Evolutionary conservation across 2,329 filamentous ascomycete species (phyloP), one percentile per base, ranked within the genome.

Genomic region (Fusarium subglutinans): DNA sequence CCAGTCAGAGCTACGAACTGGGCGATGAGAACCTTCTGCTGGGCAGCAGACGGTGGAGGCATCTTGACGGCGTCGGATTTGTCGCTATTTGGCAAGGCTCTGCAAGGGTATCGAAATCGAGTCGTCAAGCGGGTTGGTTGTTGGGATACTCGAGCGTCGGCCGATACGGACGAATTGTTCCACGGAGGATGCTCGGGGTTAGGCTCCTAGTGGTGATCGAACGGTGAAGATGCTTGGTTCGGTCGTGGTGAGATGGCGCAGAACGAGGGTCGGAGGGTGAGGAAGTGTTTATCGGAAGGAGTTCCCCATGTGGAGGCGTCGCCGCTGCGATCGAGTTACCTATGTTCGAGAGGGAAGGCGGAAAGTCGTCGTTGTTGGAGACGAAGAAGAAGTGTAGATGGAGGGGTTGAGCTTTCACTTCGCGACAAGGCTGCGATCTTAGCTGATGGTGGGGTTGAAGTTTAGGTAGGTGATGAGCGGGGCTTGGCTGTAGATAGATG

Each of bases 1-100:
- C 85, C 85, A 17, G 86, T 87, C 53, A 84, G 76, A 56, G 79
- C 72, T 56, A 84, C 77, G 72, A 88, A 87, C 77, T 86, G 81
- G 56, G 78, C 72, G 68, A 83, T 78, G 74, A 84, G 66, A 45
- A 80, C 77, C 80, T 83, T 86, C 75, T 87, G 83, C 70, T 83
- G 81, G 54, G 83, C 73, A 41, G 78, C 70, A 43, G 82, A 80
- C 50, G 79, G 77, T 38, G 82, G 81, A 66, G 83, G 80, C 84
- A 85, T 84, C 59, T 58, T 78, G 69, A 57, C 43, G 43, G 54
- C 43, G 50, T 50, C 38, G 40, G 54, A 28, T 38, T 56, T 54
- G 59, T 45, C 33, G 60, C 54, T 24, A 48, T 30, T 38, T 44
- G 58, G 44, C 38, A 40, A 41, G n/a, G 18, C 22, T 45, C 24